Conservation (phyloP, 306 rosid genomes). For the Sphenostylis stenocarpa region DNA sequence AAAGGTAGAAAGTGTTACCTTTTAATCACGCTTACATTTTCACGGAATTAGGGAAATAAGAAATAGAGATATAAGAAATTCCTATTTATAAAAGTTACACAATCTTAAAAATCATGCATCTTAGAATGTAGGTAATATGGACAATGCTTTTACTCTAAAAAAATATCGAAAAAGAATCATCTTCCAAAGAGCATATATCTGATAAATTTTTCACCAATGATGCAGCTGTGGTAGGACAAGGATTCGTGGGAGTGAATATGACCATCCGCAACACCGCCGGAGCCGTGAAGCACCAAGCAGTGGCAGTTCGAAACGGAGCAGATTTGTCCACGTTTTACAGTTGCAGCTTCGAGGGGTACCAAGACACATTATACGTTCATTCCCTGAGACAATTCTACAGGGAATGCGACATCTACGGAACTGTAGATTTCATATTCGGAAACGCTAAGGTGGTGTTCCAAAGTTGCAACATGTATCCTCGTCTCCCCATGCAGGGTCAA, state of each 20-base stretch:
- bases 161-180: neutral
- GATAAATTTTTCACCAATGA: neutral
- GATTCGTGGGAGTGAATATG: slow-evolving; percentile 82
- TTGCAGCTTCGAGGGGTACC: slow-evolving; percentile 90
- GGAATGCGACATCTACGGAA: slow-evolving; percentile 83
- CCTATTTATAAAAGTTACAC: neutral
- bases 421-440: slow-evolving; percentile 95
- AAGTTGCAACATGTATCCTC: slow-evolving; percentile 75
- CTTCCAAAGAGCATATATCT: neutral
- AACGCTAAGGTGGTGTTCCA: slow-evolving; percentile 87
- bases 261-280: slow-evolving; percentile 89
- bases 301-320: slow-evolving; percentile 78
- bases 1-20: neutral
- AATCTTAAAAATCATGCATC: no score
- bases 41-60: neutral
- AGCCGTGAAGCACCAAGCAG: slow-evolving; percentile 84
- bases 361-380: slow-evolving; percentile 82
- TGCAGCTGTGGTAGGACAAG: slow-evolving; percentile 73
- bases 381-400: slow-evolving; percentile 86
- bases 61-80: neutral
- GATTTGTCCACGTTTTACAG: slow-evolving; percentile 83
- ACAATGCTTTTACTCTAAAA: no score
- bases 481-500: slow-evolving; percentile 78
- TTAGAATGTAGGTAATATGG: no score
- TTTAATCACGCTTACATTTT: neutral